phyloP scores from a whole-genome alignment of 129 eudicot genomes.

The Pulicaria dysenterica region DNA sequence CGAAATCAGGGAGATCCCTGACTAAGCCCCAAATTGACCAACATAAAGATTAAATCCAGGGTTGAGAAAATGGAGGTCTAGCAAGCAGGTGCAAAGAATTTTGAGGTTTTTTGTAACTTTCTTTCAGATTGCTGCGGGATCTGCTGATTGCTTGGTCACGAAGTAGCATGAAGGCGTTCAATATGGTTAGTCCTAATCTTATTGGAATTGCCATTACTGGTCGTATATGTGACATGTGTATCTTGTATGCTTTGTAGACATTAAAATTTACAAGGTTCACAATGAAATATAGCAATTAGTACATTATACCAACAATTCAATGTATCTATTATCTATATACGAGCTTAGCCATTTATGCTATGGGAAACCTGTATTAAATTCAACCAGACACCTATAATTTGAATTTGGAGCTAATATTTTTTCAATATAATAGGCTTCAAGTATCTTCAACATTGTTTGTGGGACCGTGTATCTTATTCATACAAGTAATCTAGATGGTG shows the following conservation, averaged over 20 bases:
- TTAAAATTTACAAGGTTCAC: not conserved
- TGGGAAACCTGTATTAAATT: not conserved
- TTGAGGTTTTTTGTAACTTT: not conserved
- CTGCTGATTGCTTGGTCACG: not conserved
- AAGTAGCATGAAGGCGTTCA: not conserved
- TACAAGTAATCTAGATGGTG: no score
- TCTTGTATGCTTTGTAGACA: not conserved
- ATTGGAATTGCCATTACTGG: not conserved
- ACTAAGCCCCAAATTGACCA: slow-evolving; percentile 21
- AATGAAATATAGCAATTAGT: not conserved
- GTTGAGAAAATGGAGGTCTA: slow-evolving; percentile 23
- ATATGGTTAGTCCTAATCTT: slow-evolving; percentile 18
- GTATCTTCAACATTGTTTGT: no score
- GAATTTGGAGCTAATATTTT: no score
- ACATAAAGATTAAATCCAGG: slow-evolving; percentile 19
- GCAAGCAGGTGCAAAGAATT: not conserved
- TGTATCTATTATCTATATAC: not conserved
- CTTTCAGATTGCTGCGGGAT: not conserved
- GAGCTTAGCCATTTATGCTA: slow-evolving; percentile 2
- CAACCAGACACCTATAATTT: not conserved
- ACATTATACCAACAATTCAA: not conserved
- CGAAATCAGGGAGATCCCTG: slow-evolving; percentile 36
- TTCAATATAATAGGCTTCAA: no score
- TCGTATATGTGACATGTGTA: not conserved
- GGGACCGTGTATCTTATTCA: no score